phyloP scores from a whole-genome alignment of 2,329 filamentous ascomycete species.

The Monosporascus sp. region DNA sequence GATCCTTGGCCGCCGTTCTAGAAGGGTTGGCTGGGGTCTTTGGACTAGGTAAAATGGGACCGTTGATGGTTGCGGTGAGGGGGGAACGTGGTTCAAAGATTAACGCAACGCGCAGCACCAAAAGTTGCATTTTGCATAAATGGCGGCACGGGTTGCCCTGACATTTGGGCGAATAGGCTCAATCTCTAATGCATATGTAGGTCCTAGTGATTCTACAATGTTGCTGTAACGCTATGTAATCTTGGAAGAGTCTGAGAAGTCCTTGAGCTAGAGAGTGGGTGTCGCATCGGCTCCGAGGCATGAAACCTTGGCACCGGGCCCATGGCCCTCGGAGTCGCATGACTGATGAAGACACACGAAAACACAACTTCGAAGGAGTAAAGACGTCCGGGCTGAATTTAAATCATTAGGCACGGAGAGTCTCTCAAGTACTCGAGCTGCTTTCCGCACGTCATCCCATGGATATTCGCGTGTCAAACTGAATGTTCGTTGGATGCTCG shows the following conservation, averaged over 20 bases:
- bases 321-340: slow-evolving; percentile 2
- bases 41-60: not conserved
- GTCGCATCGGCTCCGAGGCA: slow-evolving; percentile 6
- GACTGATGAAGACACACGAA: not conserved
- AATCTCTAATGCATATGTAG: slow-evolving; percentile 15
- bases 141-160: slow-evolving; percentile 4
- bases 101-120: not conserved
- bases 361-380: slow-evolving; percentile 11
- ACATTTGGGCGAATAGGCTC: slow-evolving; percentile 11
- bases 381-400: not conserved
- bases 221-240: slow-evolving; percentile 2
- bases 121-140: slow-evolving; percentile 6
- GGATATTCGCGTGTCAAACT: too few species aligned
- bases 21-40: not conserved
- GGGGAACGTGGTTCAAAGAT: not conserved
- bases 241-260: slow-evolving; percentile 19
- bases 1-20: slow-evolving; percentile 4
- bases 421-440: too few species aligned
- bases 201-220: not conserved
- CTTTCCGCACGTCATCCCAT: too few species aligned
- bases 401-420: too few species aligned
- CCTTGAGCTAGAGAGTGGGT: slow-evolving; percentile 7
- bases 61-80: not conserved
- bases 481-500: too few species aligned
- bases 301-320: slow-evolving; percentile 11